Conservation (phyloP, 2,329 filamentous ascomycete species). For the Hirsutella minnesotensis region DNA sequence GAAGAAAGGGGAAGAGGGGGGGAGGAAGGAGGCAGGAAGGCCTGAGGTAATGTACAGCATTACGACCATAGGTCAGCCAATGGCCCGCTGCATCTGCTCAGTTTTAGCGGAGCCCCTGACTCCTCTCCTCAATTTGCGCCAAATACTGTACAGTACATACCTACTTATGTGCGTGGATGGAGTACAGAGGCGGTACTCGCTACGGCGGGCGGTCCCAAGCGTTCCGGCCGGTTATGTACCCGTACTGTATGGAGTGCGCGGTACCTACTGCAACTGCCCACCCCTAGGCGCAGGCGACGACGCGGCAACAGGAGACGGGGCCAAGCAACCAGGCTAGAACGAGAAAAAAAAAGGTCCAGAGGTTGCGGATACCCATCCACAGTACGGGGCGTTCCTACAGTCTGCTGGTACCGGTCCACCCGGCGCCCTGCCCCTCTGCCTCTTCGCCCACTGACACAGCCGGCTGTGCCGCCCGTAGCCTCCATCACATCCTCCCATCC, state of each 20-base stretch:
- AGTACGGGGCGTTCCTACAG: neutral
- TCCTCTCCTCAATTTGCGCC: constrained; percentile 5
- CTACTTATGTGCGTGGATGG: neutral
- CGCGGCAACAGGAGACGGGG: neutral
- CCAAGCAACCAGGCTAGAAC: constrained; percentile 8
- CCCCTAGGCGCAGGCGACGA: neutral
- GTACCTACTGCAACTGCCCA: no score
- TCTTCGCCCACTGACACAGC: constrained; percentile 2
- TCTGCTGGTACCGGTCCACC: neutral
- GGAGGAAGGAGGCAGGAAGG: neutral
- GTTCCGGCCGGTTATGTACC: no score
- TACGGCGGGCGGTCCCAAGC: no score
- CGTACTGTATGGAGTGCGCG: no score
- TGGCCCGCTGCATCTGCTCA: neutral
- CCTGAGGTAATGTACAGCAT: neutral
- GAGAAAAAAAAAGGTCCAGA: constrained; percentile 3
- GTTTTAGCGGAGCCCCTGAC: constrained; percentile 3
- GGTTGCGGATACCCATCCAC: neutral
- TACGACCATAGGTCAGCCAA: constrained; percentile 2
- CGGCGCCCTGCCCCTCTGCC: neutral
- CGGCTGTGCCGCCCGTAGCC: constrained; percentile 14
- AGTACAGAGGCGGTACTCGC: neutral
- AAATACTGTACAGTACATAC: neutral
- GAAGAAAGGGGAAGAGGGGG: neutral
- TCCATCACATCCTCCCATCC: constrained; percentile 8